Evolutionary conservation across 1,284 basidiomycete species (phyloP).

Genomic region (Ustilago cynodontis): DNA sequence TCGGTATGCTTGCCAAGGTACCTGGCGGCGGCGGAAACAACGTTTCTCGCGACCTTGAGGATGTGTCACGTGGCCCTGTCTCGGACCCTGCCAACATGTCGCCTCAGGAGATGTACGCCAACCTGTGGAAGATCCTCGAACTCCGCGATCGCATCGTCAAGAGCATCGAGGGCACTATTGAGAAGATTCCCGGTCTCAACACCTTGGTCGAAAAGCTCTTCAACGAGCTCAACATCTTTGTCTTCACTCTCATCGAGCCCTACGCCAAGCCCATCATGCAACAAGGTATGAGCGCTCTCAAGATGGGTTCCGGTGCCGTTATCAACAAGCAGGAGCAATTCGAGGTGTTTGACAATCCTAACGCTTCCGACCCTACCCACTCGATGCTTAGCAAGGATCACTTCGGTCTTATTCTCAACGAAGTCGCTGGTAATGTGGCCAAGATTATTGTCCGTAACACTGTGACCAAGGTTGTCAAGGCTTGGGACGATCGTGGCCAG

Average conservation of each 20-base stretch:
- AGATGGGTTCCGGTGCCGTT: constrained; percentile 65
- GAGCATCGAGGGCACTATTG: constrained; percentile 86
- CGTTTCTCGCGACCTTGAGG: constrained; percentile 60
- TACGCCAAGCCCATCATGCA: constrained; percentile 68
- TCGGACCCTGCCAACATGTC: constrained; percentile 77
- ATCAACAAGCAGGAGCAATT: constrained; percentile 64
- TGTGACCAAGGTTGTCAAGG: constrained; percentile 79
- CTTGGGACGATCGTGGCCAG: constrained; percentile 75
- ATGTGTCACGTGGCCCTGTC: constrained; percentile 68
- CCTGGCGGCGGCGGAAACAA: constrained; percentile 44
- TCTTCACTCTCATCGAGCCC: constrained; percentile 69
- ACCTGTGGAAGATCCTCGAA: constrained; percentile 84
- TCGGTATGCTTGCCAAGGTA: constrained; percentile 74
- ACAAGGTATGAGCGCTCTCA: constrained; percentile 66
- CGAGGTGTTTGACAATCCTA: constrained; percentile 71
- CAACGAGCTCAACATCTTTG: constrained; percentile 73
- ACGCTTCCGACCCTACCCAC: constrained; percentile 69
- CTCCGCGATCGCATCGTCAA: constrained; percentile 86
- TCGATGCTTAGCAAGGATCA: constrained; percentile 69
- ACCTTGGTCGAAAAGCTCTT: constrained; percentile 83
- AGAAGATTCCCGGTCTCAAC: constrained; percentile 73
- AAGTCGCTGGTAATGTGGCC: constrained; percentile 70
- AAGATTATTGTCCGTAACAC: constrained; percentile 74
- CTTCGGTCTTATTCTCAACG: constrained; percentile 69
- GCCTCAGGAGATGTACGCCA: constrained; percentile 85